Evolutionary conservation across 1,139 yeast species (phyloP), one percentile per base, ranked within the genome.

Genomic region (Zygosaccharomyces pseudobailii): DNA sequence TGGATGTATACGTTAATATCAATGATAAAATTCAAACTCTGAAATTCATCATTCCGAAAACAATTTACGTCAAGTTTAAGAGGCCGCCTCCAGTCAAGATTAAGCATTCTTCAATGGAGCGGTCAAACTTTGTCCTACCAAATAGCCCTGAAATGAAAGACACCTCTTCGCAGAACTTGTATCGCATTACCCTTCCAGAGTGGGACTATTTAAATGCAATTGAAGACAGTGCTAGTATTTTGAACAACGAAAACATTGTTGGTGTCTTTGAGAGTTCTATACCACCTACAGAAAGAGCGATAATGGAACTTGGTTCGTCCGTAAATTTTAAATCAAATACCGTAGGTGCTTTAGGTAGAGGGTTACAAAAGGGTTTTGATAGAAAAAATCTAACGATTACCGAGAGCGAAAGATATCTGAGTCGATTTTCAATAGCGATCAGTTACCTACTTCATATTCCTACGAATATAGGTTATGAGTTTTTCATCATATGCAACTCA

Each of bases 291-390:
- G 92, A 88, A 54, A 71, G 97, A 40, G 89, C 89, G 0, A 75
- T 89, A 34, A 76, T 94, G 55, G 84, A 84, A 34, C 70, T 92
- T 30, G 98, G 98, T 2, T 75, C 82, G 23, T 73, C 79, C 8
- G 86, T 92, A 24, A 74, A 74, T 28, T 84, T 89, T 54, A 87
- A 80, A 52, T 75, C 86, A 0, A 72, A 75, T 46, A 62, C 63
- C 31, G 80, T 88, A 17, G 96, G 97, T 17, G 79, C 92, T 1
- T 71, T 92, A n/a, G 95, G 97, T 7, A 80, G 78, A 58, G 96
- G 97, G 23, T 71, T 94, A 52, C 89, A 87, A 56, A 76, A 78
- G 51, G 98, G 98, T 0, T 94, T 94, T 66, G 80, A 84, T 20
- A 63, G 78, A 49, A 78, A 77, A 47, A 83, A 85, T 63, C 67